phyloP scores from a whole-genome alignment of 805 yeast species.

The Saccharomycopsis lassenensis region DNA sequence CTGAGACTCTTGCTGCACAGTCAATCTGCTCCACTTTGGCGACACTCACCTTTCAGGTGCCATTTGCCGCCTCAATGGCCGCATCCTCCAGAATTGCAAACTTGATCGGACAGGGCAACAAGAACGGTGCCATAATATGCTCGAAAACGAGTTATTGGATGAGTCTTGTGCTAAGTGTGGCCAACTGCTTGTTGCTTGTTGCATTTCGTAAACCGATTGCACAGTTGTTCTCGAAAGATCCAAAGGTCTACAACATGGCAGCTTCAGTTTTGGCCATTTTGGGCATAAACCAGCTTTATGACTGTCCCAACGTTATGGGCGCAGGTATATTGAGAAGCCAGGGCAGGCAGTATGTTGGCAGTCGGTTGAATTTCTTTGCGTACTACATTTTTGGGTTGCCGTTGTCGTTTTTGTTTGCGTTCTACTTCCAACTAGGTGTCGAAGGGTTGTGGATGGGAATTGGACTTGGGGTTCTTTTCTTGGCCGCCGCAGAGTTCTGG shows the following conservation, averaged over 20 bases:
- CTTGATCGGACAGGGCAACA: slow-evolving; percentile 33
- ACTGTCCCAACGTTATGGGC: slow-evolving; percentile 60
- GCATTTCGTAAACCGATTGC: slow-evolving; percentile 41
- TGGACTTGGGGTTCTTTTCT: slow-evolving; percentile 32
- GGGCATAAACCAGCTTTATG: slow-evolving; percentile 55
- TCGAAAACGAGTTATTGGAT: slow-evolving; percentile 28
- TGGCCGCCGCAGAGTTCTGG: slow-evolving; percentile 7
- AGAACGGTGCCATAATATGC: slow-evolving; percentile 27
- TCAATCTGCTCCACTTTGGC: slow-evolving; percentile 43
- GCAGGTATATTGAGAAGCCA: slow-evolving; percentile 68
- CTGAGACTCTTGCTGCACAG: slow-evolving; percentile 44
- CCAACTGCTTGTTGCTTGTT: slow-evolving; percentile 37
- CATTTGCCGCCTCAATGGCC: slow-evolving; percentile 47
- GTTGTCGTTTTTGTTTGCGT: slow-evolving; percentile 46
- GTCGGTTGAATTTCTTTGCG: slow-evolving; percentile 53
- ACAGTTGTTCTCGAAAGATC: slow-evolving; percentile 48
- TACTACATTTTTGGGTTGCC: slow-evolving; percentile 69
- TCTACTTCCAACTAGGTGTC: slow-evolving; percentile 34
- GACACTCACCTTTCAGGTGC: slow-evolving; percentile 40
- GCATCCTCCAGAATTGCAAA: slow-evolving; percentile 45
- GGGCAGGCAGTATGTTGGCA: slow-evolving; percentile 68
- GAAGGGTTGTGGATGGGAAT: slow-evolving; percentile 68
- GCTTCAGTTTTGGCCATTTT: slow-evolving; percentile 50
- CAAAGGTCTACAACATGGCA: slow-evolving; percentile 41
- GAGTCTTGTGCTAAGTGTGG: slow-evolving; percentile 26